These are phyloP conservation scores for Thielaviopsis populi DNA, from an alignment of 2,329 filamentous ascomycete species.

Conservation along the genomic window DNA sequence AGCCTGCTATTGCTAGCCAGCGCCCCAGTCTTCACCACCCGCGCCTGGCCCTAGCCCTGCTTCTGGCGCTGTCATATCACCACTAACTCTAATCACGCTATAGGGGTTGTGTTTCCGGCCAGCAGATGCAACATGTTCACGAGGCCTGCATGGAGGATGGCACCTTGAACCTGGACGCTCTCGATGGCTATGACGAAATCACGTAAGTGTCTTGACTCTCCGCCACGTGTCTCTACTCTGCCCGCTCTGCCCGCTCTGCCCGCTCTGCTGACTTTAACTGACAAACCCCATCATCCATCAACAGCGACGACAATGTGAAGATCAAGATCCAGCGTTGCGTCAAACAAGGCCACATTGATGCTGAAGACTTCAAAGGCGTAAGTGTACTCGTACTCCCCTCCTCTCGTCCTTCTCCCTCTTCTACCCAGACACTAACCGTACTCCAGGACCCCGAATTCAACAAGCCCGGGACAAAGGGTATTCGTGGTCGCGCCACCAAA, in stretches of 20 bases:
- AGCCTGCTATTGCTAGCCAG: no score
- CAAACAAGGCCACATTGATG: constrained; percentile 62
- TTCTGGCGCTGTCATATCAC: constrained; percentile 2
- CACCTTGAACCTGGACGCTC: constrained; percentile 43
- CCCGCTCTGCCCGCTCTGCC: background rate
- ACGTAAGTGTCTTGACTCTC: constrained; percentile 24
- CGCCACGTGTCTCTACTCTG: background rate
- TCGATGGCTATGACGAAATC: constrained; percentile 75
- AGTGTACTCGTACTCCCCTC: constrained; percentile 24
- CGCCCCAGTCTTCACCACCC: no score
- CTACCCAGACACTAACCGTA: constrained; percentile 5
- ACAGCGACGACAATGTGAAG: constrained; percentile 44
- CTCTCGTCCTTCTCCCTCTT: background rate
- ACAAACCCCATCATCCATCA: constrained; percentile 21
- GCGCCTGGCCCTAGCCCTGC: background rate
- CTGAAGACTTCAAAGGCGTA: constrained; percentile 82
- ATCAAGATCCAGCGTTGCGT: constrained; percentile 61
- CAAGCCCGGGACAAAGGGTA: constrained; percentile 49
- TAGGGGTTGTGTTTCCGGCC: constrained; percentile 81
- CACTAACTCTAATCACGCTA: background rate
- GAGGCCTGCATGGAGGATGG: constrained; percentile 36
- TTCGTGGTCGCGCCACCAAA: constrained; percentile 29
- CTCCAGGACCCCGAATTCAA: constrained; percentile 60
- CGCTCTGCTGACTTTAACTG: no score
- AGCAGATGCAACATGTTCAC: constrained; percentile 51